phyloP scores from a whole-genome alignment of 1,284 basidiomycete genomes.

The Cryptococcus depauperatus region DNA sequence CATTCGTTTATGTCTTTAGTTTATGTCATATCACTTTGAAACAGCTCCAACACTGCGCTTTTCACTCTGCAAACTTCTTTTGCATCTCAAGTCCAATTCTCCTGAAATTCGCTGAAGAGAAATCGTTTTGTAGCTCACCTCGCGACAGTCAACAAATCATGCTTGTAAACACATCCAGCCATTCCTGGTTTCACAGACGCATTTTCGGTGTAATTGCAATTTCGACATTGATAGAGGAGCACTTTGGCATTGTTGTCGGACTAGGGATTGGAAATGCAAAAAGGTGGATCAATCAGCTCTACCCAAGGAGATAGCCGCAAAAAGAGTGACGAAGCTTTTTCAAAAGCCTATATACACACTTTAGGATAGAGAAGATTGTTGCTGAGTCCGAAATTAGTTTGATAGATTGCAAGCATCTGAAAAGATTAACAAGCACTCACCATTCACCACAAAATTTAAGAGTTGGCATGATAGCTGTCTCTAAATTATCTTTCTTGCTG shows the following conservation, averaged over 20 bases:
- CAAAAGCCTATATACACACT: constrained; percentile 29
- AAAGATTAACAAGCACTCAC: constrained; percentile 19
- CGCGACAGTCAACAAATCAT: constrained; percentile 86
- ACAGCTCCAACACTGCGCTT: no score
- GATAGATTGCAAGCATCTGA: neutral
- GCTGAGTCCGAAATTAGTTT: constrained; percentile 36
- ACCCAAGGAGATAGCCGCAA: no score
- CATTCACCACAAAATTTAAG: constrained; percentile 83
- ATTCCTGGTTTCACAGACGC: constrained; percentile 54
- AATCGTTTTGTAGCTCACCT: constrained; percentile 57
- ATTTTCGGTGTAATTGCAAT: constrained; percentile 81
- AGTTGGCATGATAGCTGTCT: constrained; percentile 46
- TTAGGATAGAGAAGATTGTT: constrained; percentile 88
- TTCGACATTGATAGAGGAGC: constrained; percentile 87
- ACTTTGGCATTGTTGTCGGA: constrained; percentile 77
- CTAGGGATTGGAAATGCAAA: no score
- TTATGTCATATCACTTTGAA: no score
- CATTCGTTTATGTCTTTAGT: neutral
- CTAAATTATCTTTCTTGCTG: no score
- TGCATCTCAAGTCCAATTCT: neutral
- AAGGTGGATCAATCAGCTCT: no score
- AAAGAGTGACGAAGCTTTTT: neutral
- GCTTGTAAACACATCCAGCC: constrained; percentile 76
- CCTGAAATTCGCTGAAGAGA: neutral
- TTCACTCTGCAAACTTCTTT: neutral